These are phyloP conservation scores for Parathielavia hyrcaniae DNA, from an alignment of 495 filamentous ascomycete genomes.

Conservation along the genomic window DNA sequence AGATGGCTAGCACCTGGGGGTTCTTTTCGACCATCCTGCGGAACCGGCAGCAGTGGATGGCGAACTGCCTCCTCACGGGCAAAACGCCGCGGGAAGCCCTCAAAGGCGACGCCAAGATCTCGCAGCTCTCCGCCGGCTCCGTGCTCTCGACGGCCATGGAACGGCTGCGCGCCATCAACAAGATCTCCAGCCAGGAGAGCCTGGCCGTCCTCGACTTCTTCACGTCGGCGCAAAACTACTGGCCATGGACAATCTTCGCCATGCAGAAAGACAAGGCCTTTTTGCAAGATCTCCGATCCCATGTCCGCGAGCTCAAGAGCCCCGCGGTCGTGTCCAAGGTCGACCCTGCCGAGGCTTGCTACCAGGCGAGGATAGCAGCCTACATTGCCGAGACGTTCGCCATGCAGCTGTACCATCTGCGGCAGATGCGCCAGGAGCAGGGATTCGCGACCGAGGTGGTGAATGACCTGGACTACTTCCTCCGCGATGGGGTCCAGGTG, in stretches of 20 bases:
- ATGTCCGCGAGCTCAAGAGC: slow-evolving; percentile 57
- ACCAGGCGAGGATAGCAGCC: slow-evolving; percentile 67
- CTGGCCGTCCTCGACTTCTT: slow-evolving; percentile 81
- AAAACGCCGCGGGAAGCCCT: slow-evolving; percentile 69
- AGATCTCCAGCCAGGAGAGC: slow-evolving; percentile 53
- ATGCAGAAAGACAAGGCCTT: slow-evolving; percentile 68
- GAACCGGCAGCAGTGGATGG: slow-evolving; percentile 91
- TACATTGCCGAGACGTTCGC: slow-evolving; percentile 80
- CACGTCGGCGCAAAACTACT: slow-evolving; percentile 76
- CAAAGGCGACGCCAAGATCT: slow-evolving; percentile 47
- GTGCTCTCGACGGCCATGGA: slow-evolving; percentile 72
- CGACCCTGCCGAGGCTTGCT: slow-evolving; percentile 45
- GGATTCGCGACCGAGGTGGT: slow-evolving; percentile 60
- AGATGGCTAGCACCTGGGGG: slow-evolving; percentile 68
- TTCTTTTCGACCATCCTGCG: slow-evolving; percentile 83
- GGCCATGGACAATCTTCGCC: slow-evolving; percentile 81
- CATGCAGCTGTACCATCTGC: slow-evolving; percentile 79
- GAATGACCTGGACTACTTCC: slow-evolving; percentile 67
- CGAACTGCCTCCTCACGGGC: slow-evolving; percentile 85
- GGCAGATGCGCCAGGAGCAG: slow-evolving; percentile 61
- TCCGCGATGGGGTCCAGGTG: slow-evolving; percentile 64
- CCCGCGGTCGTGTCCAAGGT: slow-evolving; percentile 41
- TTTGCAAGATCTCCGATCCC: slow-evolving; percentile 59
- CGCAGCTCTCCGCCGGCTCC: slow-evolving; percentile 48
- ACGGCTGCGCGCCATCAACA: slow-evolving; percentile 59